These are phyloP conservation scores for Aspergillus sp. DNA, from an alignment of 2,329 filamentous ascomycete genomes.

Conservation along the genomic window DNA sequence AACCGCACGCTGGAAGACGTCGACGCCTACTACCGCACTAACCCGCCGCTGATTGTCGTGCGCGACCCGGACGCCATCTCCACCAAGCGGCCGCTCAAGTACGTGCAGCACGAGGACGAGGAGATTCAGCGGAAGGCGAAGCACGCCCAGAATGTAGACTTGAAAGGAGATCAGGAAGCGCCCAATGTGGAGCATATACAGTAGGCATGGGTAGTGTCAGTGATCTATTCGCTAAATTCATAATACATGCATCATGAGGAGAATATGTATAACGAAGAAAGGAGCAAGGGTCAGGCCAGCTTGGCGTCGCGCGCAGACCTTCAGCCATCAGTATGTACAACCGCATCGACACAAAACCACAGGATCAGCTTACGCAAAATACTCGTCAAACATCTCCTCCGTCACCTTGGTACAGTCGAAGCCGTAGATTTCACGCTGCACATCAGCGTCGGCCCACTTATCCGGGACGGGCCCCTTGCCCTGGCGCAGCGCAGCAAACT, in stretches of 20 bases:
- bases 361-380: constrained; percentile 17
- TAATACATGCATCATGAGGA: background rate
- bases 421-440: constrained; percentile 65
- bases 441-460: constrained; percentile 70
- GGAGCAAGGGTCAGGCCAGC: background rate
- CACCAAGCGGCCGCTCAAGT: constrained; percentile 47
- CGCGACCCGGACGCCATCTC: constrained; percentile 49
- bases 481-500: constrained; percentile 54
- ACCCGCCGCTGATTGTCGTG: constrained; percentile 46
- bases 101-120: constrained; percentile 48
- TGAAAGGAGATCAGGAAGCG: background rate
- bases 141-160: background rate
- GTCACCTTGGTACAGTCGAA: constrained; percentile 61
- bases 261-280: background rate
- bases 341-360: background rate
- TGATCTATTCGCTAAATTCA: too few species aligned
- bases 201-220: background rate
- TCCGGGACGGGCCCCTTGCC: constrained; percentile 53
- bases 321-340: constrained; percentile 3
- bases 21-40: constrained; percentile 37
- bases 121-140: constrained; percentile 19
- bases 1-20: constrained; percentile 34
- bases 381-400: constrained; percentile 38
- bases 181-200: background rate
- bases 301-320: constrained; percentile 2